Conservation (phyloP, 2,329 filamentous ascomycete species). For the Hypomyces perniciosus region DNA sequence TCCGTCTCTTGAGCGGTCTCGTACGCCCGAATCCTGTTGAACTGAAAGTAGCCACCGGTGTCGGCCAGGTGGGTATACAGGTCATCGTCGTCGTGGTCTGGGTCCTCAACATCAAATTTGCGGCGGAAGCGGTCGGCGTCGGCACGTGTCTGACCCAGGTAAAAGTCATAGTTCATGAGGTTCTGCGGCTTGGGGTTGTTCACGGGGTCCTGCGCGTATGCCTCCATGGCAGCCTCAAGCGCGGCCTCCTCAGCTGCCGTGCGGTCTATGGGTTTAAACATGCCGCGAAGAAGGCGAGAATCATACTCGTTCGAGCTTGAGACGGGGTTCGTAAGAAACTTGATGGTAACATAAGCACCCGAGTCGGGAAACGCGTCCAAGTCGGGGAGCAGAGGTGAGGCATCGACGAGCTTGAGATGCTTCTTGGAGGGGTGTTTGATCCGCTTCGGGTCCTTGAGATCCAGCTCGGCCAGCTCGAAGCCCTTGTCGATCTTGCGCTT, state of each 20-base stretch:
- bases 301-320: slow-evolving; percentile 48
- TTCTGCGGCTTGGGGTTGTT: slow-evolving; percentile 51
- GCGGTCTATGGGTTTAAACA: slow-evolving; percentile 55
- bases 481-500: slow-evolving; percentile 60
- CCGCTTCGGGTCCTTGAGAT: slow-evolving; percentile 47
- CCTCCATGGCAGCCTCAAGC: slow-evolving; percentile 44
- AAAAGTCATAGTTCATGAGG: slow-evolving; percentile 62
- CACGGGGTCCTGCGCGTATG: slow-evolving; percentile 51
- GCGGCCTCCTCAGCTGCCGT: slow-evolving; percentile 48
- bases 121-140: slow-evolving; percentile 51
- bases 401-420: slow-evolving; percentile 52
- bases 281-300: slow-evolving; percentile 52
- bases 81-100: slow-evolving; percentile 45
- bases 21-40: slow-evolving; percentile 57
- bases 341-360: slow-evolving; percentile 63
- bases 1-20: slow-evolving; percentile 56
- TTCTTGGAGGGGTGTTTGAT: slow-evolving; percentile 55
- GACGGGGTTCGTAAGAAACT: slow-evolving; percentile 62
- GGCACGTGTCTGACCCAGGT: slow-evolving; percentile 45
- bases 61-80: slow-evolving; percentile 49
- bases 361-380: slow-evolving; percentile 64
- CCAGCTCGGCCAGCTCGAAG: slow-evolving; percentile 49
- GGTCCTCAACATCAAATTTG: slow-evolving; percentile 54
- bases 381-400: slow-evolving; percentile 58
- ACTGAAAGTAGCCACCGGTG: slow-evolving; percentile 49